Evolutionary conservation across 1,284 basidiomycete species (phyloP).

Genomic region (Farysia itapuensis): DNA sequence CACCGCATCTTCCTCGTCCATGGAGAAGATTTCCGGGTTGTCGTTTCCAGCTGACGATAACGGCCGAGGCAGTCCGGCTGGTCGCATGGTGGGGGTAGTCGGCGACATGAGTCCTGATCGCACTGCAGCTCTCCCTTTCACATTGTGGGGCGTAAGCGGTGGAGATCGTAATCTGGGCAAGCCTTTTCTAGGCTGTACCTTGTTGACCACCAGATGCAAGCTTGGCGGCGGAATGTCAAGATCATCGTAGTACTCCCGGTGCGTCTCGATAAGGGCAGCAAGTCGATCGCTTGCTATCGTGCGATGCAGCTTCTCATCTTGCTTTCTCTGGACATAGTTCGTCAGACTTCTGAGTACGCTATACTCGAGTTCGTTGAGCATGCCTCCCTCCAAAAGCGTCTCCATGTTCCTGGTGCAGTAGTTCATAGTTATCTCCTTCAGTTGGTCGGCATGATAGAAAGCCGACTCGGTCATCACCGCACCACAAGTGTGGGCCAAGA

Average conservation of each 20-base stretch:
- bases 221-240: slow-evolving; percentile 75
- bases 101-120: no score
- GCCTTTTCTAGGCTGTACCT: slow-evolving; percentile 42
- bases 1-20: slow-evolving; percentile 67
- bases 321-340: slow-evolving; percentile 67
- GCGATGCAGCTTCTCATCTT: slow-evolving; percentile 71
- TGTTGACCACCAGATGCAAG: slow-evolving; percentile 56
- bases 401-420: slow-evolving; percentile 86
- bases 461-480: slow-evolving; percentile 80
- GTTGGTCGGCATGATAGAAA: slow-evolving; percentile 72
- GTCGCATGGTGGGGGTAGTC: no score
- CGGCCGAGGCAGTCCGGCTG: slow-evolving; percentile 1
- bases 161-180: slow-evolving; percentile 31
- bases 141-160: no score
- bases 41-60: slow-evolving; percentile 13
- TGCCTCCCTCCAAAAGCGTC: slow-evolving; percentile 76
- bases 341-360: slow-evolving; percentile 73
- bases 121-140: no score
- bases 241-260: slow-evolving; percentile 74
- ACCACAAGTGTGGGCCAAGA: slow-evolving; percentile 77
- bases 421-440: slow-evolving; percentile 74
- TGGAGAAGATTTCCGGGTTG: slow-evolving; percentile 65
- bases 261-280: slow-evolving; percentile 68
- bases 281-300: slow-evolving; percentile 68
- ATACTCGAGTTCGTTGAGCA: slow-evolving; percentile 73